Percentiles rank a stretch among this genome's conserved stretches.
Evolutionary conservation across 2,329 filamentous ascomycete species (phyloP).

Genomic region (Rutstroemia sp.): DNA sequence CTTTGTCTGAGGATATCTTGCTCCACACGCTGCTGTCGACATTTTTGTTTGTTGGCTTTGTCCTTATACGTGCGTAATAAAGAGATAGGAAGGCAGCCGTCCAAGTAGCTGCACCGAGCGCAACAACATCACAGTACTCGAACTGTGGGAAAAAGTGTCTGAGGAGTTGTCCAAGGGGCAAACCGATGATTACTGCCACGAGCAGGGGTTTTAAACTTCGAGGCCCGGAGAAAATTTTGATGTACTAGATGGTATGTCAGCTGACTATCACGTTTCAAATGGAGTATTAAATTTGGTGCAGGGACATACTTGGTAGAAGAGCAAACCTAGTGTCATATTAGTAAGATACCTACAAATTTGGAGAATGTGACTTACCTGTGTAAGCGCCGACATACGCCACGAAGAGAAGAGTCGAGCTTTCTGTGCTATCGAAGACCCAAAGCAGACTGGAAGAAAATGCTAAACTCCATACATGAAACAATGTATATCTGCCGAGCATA

Average conservation of each 20-base stretch:
- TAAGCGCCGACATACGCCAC: constrained; percentile 28
- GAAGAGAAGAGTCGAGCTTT: constrained; percentile 41
- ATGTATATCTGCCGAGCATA: constrained; percentile 37
- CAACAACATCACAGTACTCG: constrained; percentile 39
- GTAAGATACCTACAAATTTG: neutral
- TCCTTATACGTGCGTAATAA: constrained; percentile 4
- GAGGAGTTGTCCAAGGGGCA: constrained; percentile 40
- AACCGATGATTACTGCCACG: constrained; percentile 37
- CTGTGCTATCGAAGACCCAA: constrained; percentile 42
- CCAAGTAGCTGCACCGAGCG: constrained; percentile 43
- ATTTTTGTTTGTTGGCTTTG: neutral
- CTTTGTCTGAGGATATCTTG: constrained; percentile 3
- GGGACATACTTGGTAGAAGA: constrained; percentile 7
- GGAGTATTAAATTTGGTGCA: neutral
- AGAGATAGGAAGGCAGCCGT: constrained; percentile 35
- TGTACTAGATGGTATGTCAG: constrained; percentile 34
- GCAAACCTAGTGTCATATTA: neutral
- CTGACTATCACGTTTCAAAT: neutral
- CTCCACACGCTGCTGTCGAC: neutral
- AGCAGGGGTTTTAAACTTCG: constrained; percentile 41
- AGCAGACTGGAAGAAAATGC: constrained; percentile 36
- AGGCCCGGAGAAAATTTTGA: constrained; percentile 44
- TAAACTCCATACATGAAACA: constrained; percentile 33
- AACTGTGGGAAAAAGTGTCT: constrained; percentile 34
- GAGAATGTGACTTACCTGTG: constrained; percentile 28